These are phyloP conservation scores for Trametes cinnabarina DNA, from an alignment of 768 basidiomycete species.

Conservation along the genomic window DNA sequence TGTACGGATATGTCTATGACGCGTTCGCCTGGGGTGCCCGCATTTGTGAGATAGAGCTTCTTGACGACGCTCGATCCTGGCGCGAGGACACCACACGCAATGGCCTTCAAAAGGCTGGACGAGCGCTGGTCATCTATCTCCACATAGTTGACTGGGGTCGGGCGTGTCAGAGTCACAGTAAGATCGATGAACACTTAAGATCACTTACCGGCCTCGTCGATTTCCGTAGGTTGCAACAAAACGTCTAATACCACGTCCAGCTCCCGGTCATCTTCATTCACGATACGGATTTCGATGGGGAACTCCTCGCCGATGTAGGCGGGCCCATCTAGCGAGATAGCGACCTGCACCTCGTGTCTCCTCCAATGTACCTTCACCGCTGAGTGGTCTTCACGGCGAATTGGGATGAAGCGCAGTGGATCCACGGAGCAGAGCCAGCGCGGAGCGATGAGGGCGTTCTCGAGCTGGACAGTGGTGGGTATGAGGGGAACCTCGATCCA, in stretches of 20 bases:
- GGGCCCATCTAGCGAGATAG: constrained; percentile 57
- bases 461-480: constrained; percentile 38
- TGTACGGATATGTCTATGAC: constrained; percentile 80
- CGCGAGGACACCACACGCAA: constrained; percentile 60
- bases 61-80: constrained; percentile 59
- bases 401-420: constrained; percentile 51
- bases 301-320: constrained; percentile 83
- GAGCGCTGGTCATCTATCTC: constrained; percentile 62
- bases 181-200: not conserved
- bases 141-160: constrained; percentile 54
- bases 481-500: constrained; percentile 55
- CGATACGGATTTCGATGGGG: constrained; percentile 67
- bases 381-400: constrained; percentile 46
- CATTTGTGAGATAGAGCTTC: constrained; percentile 60
- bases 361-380: constrained; percentile 58
- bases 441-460: constrained; percentile 26
- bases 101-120: constrained; percentile 68
- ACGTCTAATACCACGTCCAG: constrained; percentile 71
- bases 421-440: constrained; percentile 59
- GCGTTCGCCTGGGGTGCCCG: constrained; percentile 66
- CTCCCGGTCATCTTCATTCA: constrained; percentile 67
- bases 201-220: constrained; percentile 64
- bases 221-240: constrained; percentile 76
- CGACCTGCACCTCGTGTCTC: constrained; percentile 55
- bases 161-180: not conserved